Conservation (phyloP, 2,329 filamentous ascomycete species). For the Trematosphaeria pertusa region DNA sequence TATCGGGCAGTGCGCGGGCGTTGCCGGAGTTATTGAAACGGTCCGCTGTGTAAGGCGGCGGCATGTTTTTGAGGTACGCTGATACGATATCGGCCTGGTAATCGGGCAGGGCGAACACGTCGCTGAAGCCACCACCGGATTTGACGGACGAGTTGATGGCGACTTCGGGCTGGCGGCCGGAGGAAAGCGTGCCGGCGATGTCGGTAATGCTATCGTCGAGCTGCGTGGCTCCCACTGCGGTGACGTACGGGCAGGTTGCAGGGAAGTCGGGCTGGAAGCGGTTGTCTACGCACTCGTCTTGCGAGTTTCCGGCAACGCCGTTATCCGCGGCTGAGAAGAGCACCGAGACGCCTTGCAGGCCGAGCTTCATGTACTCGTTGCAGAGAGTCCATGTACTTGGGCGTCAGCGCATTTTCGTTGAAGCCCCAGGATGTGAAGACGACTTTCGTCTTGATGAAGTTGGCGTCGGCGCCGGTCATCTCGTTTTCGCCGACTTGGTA, state of each 20-base stretch:
- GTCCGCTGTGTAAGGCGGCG: constrained; percentile 30
- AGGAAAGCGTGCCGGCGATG: constrained; percentile 31
- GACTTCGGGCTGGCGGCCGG: constrained; percentile 55
- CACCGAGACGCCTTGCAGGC: constrained; percentile 57
- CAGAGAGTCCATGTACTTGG: constrained; percentile 29
- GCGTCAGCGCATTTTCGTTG: constrained; percentile 9
- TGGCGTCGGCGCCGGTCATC: constrained; percentile 1
- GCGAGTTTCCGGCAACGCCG: constrained; percentile 47
- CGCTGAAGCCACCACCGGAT: constrained; percentile 54
- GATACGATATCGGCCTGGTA: constrained; percentile 54
- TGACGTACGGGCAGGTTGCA: constrained; percentile 60
- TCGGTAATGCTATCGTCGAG: background rate
- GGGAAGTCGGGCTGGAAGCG: constrained; percentile 54
- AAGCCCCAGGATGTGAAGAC: constrained; percentile 12
- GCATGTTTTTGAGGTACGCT: constrained; percentile 45
- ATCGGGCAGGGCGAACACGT: constrained; percentile 52
- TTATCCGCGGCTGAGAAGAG: constrained; percentile 57
- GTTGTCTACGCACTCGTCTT: constrained; percentile 27
- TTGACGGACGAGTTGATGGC: constrained; percentile 26
- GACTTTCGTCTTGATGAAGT: constrained; percentile 21
- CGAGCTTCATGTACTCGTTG: constrained; percentile 56
- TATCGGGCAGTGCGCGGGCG: constrained; percentile 65
- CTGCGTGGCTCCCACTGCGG: constrained; percentile 65
- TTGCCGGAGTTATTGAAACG: constrained; percentile 45
- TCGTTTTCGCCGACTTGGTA: constrained; percentile 20